Evolutionary conservation across 2,329 filamentous ascomycete genomes (phyloP), one percentile per base, ranked within the genome.

Genomic region (Xylariomycetidae sp.): DNA sequence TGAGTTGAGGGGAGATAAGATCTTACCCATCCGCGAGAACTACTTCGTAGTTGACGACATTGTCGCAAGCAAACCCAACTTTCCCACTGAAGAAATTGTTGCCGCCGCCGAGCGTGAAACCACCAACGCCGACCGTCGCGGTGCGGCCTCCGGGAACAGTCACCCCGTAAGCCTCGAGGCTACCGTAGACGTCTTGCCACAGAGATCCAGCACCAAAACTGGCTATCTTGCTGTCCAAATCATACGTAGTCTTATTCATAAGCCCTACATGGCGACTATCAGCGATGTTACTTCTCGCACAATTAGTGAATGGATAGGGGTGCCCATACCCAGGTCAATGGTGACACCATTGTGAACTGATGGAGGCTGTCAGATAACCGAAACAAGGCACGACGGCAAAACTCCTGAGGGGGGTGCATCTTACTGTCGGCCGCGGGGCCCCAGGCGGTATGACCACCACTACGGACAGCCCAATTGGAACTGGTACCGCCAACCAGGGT

Each of bases 1-100:
- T n/a, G n/a, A n/a, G n/a, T n/a, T n/a, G n/a, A n/a, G n/a, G n/a
- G n/a, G n/a, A n/a, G n/a, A n/a, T n/a, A n/a, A n/a, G n/a, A n/a
- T n/a, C n/a, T n/a, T n/a, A n/a, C n/a, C 66, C 66, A 31, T 49
- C 49, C 1, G 61, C 60, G 2, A 67, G 56, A 3, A 72, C 65
- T 16, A 72, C 60, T 37, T 68, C 46, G 30, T 53, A 68, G 30
- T 57, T 59, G 23, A 55, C 36, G 2, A 72, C 58, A 22, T 61
- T 66, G 36, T 69, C 69, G 31, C 62, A 67, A n/a, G 55, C 62
- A 36, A 64, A 64, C 3, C 70, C 69, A 26, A 61, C 50, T 1
- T 54, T 51, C 6, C 26, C 37, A 3, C 43, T 41, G 27, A 42
- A 42, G 31, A 46, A 48, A 2, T 39, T 45, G 25, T 46, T 44